A percentile compares a stretch with the other conserved stretches of the same genome.
These are phyloP conservation scores for Podospora sp. DNA, from an alignment of 495 filamentous ascomycete species.

Conservation along the genomic window DNA sequence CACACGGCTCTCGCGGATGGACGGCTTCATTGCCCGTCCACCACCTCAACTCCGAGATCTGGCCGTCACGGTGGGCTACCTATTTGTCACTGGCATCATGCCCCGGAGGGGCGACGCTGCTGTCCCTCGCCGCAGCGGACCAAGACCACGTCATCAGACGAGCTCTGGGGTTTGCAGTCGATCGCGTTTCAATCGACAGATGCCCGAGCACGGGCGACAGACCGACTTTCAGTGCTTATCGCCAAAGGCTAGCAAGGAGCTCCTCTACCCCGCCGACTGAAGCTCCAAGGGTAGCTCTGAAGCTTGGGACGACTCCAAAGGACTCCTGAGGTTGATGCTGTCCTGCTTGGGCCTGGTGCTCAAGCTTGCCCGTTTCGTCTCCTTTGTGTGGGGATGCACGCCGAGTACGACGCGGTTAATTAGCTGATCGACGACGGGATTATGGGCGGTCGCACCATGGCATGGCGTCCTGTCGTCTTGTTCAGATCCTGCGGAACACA, in stretches of 20 bases:
- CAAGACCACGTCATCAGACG: constrained; percentile 27
- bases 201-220: constrained; percentile 23
- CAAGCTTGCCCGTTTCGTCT: no score
- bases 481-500: constrained; percentile 40
- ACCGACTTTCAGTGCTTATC: constrained; percentile 12
- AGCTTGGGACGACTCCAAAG: constrained; percentile 29
- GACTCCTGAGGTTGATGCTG: constrained; percentile 15
- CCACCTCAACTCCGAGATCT: neutral
- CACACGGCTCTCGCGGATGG: constrained; percentile 5
- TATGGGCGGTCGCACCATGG: constrained; percentile 37
- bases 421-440: constrained; percentile 36
- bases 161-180: constrained; percentile 17
- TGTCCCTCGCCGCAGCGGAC: neutral
- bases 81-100: constrained; percentile 26
- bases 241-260: neutral
- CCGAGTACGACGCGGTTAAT: constrained; percentile 36
- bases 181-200: constrained; percentile 33
- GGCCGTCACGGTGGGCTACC: neutral
- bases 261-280: constrained; percentile 23
- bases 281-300: constrained; percentile 22
- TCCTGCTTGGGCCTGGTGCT: constrained; percentile 10
- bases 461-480: constrained; percentile 29
- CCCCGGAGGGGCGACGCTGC: neutral
- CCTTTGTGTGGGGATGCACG: constrained; percentile 4
- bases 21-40: constrained; percentile 7